A percentile compares a stretch with the other conserved stretches of the same genome.
These are phyloP conservation scores for Strigomonas galati DNA, from an alignment of 208 protist species.

Conservation along the genomic window DNA sequence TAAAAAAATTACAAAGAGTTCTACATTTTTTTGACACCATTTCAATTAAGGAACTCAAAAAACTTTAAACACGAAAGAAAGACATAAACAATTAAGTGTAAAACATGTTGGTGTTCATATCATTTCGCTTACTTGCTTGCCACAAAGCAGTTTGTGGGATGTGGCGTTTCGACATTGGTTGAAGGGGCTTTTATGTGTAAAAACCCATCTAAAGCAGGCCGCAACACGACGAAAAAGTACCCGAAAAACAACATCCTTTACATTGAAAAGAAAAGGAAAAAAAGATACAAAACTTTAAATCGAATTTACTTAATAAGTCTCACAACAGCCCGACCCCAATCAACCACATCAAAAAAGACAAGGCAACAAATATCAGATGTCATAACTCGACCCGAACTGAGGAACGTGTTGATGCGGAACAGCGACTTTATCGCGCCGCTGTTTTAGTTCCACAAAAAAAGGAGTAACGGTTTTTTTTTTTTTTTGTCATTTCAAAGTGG, in stretches of 20 bases:
- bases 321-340: not conserved
- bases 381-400: not conserved
- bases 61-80: conserved; percentile 4
- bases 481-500: not conserved
- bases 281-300: conserved; percentile 10
- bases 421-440: not conserved
- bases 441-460: not conserved
- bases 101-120: too few species aligned
- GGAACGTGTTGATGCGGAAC: not conserved
- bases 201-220: too few species aligned
- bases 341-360: not conserved
- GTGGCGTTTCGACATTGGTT: too few species aligned
- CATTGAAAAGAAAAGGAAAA: conserved; percentile 10
- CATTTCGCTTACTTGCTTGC: too few species aligned
- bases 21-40: not conserved
- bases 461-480: not conserved
- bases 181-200: too few species aligned
- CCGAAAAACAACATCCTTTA: not conserved
- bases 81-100: conserved; percentile 9
- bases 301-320: not conserved
- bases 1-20: not conserved
- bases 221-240: too few species aligned
- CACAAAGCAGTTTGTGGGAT: too few species aligned
- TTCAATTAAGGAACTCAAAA: not conserved
- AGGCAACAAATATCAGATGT: not conserved